A percentile compares a stretch with the other conserved stretches of the same genome.
Evolutionary conservation across 164 flowering plant species (phyloP).

Genomic region (Pachysandra terminalis): DNA sequence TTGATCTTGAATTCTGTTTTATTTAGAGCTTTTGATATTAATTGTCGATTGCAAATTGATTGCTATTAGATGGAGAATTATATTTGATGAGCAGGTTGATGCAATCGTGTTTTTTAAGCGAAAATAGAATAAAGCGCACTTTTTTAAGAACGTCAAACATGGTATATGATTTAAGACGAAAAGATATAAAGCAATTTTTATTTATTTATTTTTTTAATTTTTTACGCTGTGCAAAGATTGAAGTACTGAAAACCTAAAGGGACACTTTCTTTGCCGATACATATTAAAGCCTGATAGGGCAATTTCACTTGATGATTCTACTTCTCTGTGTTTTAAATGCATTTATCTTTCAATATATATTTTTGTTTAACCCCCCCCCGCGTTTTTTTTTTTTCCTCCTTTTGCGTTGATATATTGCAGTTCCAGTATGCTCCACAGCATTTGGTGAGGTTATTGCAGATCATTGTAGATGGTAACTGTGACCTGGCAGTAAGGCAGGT

Average conservation of each 20-base stretch:
- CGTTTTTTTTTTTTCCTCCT: neutral
- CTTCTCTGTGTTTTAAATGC: too few species aligned
- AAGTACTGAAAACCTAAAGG: neutral
- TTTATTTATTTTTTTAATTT: too few species aligned
- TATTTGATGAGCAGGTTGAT: neutral
- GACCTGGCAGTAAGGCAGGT: conserved; percentile 84
- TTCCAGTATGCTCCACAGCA: conserved; percentile 84
- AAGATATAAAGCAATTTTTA: too few species aligned
- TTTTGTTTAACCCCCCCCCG: too few species aligned
- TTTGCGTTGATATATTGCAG: conserved; percentile 35
- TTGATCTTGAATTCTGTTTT: neutral
- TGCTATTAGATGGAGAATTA: neutral
- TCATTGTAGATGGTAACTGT: conserved; percentile 77
- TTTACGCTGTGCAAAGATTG: too few species aligned
- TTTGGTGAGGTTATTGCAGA: conserved; percentile 82
- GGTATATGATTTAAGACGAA: too few species aligned
- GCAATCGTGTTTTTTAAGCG: too few species aligned
- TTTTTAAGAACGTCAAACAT: too few species aligned
- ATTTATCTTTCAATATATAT: too few species aligned
- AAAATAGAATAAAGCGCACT: too few species aligned
- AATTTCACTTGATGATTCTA: neutral
- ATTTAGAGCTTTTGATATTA: neutral
- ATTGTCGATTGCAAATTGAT: neutral
- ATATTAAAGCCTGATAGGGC: neutral
- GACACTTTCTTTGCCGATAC: neutral